These are phyloP conservation scores for Rutstroemia sydowiana DNA, from an alignment of 2,329 filamentous ascomycete genomes.

Conservation along the genomic window DNA sequence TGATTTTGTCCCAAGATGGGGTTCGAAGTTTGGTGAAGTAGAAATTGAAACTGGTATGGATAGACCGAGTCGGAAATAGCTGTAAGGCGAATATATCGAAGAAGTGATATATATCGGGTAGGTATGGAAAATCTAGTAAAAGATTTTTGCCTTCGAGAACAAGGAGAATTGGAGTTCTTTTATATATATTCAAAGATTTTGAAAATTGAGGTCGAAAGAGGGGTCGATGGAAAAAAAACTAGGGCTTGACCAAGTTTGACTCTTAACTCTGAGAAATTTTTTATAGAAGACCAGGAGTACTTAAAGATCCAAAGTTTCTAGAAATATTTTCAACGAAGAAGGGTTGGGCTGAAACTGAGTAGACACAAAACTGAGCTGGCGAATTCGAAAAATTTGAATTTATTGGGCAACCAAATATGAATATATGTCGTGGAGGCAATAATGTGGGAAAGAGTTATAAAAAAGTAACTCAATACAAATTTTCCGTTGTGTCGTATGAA, in stretches of 20 bases:
- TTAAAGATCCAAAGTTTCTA: no score
- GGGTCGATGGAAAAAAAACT: neutral
- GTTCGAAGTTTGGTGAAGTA: no score
- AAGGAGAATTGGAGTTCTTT: neutral
- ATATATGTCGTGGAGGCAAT: conserved; percentile 5
- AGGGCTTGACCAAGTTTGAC: neutral
- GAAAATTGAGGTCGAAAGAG: neutral
- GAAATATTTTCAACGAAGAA: no score
- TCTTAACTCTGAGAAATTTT: neutral
- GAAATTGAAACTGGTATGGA: no score
- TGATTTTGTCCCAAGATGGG: no score
- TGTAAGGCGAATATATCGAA: no score
- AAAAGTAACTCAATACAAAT: no score
- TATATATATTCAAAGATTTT: neutral
- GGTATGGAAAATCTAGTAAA: neutral
- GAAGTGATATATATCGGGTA: neutral
- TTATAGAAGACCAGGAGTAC: neutral
- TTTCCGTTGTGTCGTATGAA: no score
- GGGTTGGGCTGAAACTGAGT: neutral
- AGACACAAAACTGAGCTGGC: neutral
- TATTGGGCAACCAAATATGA: conserved; percentile 1
- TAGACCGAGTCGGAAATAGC: no score
- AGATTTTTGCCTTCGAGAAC: neutral
- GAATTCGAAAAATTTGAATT: neutral
- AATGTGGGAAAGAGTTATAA: neutral